Percentiles rank a stretch among this genome's conserved stretches.
Evolutionary conservation across 805 yeast species (phyloP).

Genomic region (Wickerhamiella musiphila): DNA sequence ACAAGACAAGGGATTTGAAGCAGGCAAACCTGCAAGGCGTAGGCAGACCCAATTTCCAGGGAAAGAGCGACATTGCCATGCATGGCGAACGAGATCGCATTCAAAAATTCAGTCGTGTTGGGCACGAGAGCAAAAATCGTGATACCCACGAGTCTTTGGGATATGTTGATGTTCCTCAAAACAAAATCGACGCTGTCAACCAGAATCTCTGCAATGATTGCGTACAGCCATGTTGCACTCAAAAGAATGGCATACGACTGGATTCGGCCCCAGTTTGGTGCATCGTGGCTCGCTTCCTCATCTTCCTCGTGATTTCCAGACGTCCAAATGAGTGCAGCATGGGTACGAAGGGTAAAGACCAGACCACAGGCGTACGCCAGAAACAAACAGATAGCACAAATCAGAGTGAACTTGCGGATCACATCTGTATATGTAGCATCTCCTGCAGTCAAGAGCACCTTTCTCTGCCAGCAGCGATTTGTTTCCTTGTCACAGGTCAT

Average conservation of each 20-base stretch:
- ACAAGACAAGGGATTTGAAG: conserved; percentile 87
- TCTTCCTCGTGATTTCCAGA: conserved; percentile 33
- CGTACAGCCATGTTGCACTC: conserved; percentile 73
- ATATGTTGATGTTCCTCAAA: conserved; percentile 55
- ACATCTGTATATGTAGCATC: conserved; percentile 48
- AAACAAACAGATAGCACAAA: conserved; percentile 67
- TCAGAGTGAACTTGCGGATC: conserved; percentile 65
- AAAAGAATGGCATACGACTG: conserved; percentile 72
- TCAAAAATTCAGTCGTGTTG: conserved; percentile 88
- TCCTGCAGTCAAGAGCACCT: conserved; percentile 48
- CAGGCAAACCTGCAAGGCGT: conserved; percentile 87
- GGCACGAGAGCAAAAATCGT: conserved; percentile 94
- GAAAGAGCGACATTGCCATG: conserved; percentile 91
- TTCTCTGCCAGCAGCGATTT: conserved; percentile 37
- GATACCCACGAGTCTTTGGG: conserved; percentile 81
- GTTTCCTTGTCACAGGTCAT: conserved; percentile 33
- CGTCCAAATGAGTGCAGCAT: conserved; percentile 93
- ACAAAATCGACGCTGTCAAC: conserved; percentile 89
- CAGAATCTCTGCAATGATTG: conserved; percentile 82
- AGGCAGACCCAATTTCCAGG: conserved; percentile 96
- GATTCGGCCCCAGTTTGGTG: conserved; percentile 88
- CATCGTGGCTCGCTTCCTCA: conserved; percentile 66
- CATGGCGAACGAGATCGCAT: conserved; percentile 92
- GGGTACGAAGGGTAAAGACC: conserved; percentile 85
- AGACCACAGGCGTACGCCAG: conserved; percentile 76